A percentile compares a stretch with the other conserved stretches of the same genome.
Conservation (phyloP, 2,329 filamentous ascomycete species). For the Elsinoe arachidis region DNA sequence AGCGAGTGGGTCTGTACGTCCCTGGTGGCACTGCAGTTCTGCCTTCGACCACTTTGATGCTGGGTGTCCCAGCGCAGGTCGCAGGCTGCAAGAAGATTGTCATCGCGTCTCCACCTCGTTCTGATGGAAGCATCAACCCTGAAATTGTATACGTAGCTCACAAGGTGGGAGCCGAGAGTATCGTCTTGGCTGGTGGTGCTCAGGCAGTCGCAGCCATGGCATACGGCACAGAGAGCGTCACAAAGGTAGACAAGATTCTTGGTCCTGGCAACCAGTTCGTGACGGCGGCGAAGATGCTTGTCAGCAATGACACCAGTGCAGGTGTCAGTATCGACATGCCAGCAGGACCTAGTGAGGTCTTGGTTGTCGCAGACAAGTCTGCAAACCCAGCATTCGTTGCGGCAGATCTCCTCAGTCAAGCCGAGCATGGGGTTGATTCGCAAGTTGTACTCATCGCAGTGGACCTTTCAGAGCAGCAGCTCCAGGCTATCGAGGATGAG, state of each 20-base stretch:
- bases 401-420: conserved; percentile 87
- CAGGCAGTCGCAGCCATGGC: conserved; percentile 95
- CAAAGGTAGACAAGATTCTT: conserved; percentile 97
- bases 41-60: conserved; percentile 93
- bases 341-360: conserved; percentile 87
- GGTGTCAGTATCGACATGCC: conserved; percentile 98
- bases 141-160: conserved; percentile 97
- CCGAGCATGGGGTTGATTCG: conserved; percentile 92
- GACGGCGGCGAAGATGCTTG: conserved; percentile 96
- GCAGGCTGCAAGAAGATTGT: conserved; percentile 94
- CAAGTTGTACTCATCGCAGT: conserved; percentile 89
- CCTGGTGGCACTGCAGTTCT: conserved; percentile 95
- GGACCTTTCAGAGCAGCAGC: conserved; percentile 61
- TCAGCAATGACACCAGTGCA: conserved; percentile 93
- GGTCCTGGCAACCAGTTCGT: conserved; percentile 98
- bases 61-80: conserved; percentile 95
- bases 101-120: conserved; percentile 78
- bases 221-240: conserved; percentile 89
- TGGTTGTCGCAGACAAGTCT: conserved; percentile 85
- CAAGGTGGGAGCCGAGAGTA: conserved; percentile 92
- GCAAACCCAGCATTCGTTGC: conserved; percentile 93
- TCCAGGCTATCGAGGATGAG: conserved; percentile 82
- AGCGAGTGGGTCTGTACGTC: conserved; percentile 92
- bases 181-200: conserved; percentile 89
- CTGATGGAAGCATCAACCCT: conserved; percentile 84